Base-by-base conservation (phyloP, 768 basidiomycete species). In the Boletales sp. region DNA sequence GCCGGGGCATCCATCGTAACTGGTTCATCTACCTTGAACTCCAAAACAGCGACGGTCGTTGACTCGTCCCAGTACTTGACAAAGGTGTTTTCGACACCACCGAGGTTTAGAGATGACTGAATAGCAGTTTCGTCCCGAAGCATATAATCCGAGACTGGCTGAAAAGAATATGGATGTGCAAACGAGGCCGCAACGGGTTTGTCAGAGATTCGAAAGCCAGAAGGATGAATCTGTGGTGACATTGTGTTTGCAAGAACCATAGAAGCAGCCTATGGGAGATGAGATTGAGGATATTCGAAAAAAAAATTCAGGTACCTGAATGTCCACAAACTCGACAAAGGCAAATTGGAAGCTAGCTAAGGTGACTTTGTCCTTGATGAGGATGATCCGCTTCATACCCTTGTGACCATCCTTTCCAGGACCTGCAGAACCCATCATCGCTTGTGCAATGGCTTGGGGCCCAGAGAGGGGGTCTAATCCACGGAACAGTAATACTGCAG, bases 21-120 rank as follows among this genome's bases (percentile, higher is more conserved):
- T 21, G 76, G 72, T 59, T 82, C 77, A 48, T 87, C 86, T 5
- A 90, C 87, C 62, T 89, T 81, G 62, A 91, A 92, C 58, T 88
- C 86, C 40, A 90, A 71, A 12, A 87, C 78, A 31, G 86, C 84
- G 21, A 83, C 78, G 2, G 82, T 87, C 1, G 90, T 87, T 31
- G 74, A 80, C 60, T 94, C 91, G 58, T 97, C 94, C 93, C 95
- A 95, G 67, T 98, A 98, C 50, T 83, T 75, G 19, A 90, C 85
- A 81, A 84, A 90, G 8, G 77, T 72, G 37, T 79, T 82, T 57
- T 90, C 87, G 21, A 75, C 74, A 13, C 88, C 87, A 24, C 90
- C 90, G 8, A 91, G 73, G 51, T 74, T 79, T 21, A 74, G 57
- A 2, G 89, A 84, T 5, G 87, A 87, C 21, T 74, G 61, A 37